These are phyloP conservation scores for Novymonas esmeraldas DNA, from an alignment of 208 protist species.

Conservation along the genomic window DNA sequence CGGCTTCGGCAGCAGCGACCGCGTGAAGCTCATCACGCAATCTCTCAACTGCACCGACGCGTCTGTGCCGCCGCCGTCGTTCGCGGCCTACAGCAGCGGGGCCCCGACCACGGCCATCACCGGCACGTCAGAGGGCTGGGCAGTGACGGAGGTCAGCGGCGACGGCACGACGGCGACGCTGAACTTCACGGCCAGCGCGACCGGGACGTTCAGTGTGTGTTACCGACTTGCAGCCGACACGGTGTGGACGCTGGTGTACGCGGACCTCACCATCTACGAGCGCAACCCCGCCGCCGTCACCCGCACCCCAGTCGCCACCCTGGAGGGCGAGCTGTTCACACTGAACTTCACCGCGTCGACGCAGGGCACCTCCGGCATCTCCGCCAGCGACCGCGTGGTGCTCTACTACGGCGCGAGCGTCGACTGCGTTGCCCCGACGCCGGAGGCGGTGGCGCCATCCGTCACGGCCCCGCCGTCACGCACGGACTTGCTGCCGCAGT, in stretches of 20 bases:
- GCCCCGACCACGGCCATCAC: conserved; percentile 23
- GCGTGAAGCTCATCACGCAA: conserved; percentile 74
- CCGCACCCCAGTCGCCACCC: conserved; percentile 46
- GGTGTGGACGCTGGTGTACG: conserved; percentile 91
- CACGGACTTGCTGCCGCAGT: conserved; percentile 58
- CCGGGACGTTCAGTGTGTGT: conserved; percentile 80
- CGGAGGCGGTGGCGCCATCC: conserved; percentile 27
- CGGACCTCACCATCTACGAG: conserved; percentile 59
- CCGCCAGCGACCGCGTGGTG: conserved; percentile 56
- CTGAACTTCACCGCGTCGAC: conserved; percentile 57
- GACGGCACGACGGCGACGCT: conserved; percentile 49
- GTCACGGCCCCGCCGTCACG: conserved; percentile 61
- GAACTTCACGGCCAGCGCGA: conserved; percentile 59
- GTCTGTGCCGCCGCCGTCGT: conserved; percentile 51
- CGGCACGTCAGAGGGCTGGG: conserved; percentile 47
- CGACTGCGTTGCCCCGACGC: conserved; percentile 48
- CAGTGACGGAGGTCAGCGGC: conserved; percentile 34
- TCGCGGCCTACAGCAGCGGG: conserved; percentile 47
- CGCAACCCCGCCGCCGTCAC: conserved; percentile 59
- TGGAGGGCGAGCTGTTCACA: conserved; percentile 89
- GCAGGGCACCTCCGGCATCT: conserved; percentile 15
- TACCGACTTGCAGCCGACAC: conserved; percentile 77
- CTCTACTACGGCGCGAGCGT: conserved; percentile 64
- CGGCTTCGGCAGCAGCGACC: conserved; percentile 54
- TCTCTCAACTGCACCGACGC: conserved; percentile 67